Conservation (phyloP, 2,329 filamentous ascomycete species). For the Thermoascus crustaceus region DNA sequence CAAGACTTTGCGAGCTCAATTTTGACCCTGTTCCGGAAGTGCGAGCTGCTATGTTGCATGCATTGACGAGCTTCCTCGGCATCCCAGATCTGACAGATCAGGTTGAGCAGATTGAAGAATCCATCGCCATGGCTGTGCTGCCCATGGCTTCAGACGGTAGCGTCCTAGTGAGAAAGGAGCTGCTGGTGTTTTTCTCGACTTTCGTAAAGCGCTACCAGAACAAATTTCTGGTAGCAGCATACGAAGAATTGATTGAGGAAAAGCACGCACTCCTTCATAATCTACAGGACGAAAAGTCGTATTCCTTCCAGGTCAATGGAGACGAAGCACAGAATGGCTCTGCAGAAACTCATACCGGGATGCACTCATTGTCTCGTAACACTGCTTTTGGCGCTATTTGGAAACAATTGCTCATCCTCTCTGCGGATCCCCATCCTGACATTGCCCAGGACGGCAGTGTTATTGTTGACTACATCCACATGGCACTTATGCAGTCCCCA, state of each 20-base stretch:
- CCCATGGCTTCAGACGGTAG: constrained; percentile 92
- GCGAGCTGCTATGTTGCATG: constrained; percentile 83
- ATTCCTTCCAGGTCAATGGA: constrained; percentile 8
- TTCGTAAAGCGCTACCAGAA: constrained; percentile 86
- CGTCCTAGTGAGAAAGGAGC: constrained; percentile 85
- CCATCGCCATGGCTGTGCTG: constrained; percentile 77
- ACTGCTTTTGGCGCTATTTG: constrained; percentile 90
- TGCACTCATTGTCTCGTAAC: constrained; percentile 56
- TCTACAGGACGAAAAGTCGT: constrained; percentile 33
- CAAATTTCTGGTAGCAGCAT: constrained; percentile 86
- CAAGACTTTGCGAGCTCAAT: constrained; percentile 69
- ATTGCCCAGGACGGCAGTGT: constrained; percentile 75
- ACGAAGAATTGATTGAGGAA: constrained; percentile 82
- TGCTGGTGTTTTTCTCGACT: constrained; percentile 86
- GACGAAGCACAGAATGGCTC: constrained; percentile 16
- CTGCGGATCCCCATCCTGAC: constrained; percentile 89
- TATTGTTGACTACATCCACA: constrained; percentile 81
- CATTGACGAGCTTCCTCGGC: constrained; percentile 86
- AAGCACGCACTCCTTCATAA: constrained; percentile 55
- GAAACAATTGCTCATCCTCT: constrained; percentile 85
- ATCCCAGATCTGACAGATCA: constrained; percentile 89
- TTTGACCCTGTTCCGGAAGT: constrained; percentile 88
- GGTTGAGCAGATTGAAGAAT: constrained; percentile 83
- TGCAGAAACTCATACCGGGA: constrained; percentile 18
- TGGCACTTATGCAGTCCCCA: constrained; percentile 66